Base-by-base conservation (phyloP, 495 filamentous ascomycete genomes). In the Aspergillus taichungensis region DNA sequence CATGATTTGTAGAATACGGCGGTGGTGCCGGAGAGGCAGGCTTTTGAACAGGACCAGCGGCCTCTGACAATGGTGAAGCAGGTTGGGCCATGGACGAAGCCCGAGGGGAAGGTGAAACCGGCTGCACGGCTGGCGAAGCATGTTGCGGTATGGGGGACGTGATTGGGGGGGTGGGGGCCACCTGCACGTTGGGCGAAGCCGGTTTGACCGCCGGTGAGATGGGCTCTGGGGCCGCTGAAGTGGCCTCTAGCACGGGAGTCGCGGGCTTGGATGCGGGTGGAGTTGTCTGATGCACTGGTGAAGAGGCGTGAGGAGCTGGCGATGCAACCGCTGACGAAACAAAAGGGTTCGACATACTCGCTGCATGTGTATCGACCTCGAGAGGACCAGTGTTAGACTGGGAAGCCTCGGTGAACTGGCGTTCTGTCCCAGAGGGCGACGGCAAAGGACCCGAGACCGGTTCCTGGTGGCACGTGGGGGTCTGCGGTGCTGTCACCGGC, bases 351-450 rank as follows among this genome's bases (percentile, higher is more conserved):
- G 30, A 28, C 34, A 33, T 30, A 31, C 30, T 14, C 11, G 42
- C 37, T 35, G 30, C 24, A 31, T 46, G 49, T 31, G 43, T 37
- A 13, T 46, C 43, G 29, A 18, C 28, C 14, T 36, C 49, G 13
- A 34, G 34, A 18, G 18, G 38, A n/a, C 30, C 43, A 5, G 6
- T 18, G 43, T 46, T 43, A 9, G 49, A 33, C 28, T 30, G 39
- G 34, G 49, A 28, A 24, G 43, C 29, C 34, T 38, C 38, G 37
- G 41, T 46, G 51, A 43, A 46, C 30, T 43, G 43, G 35, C 37
- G 30, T 37, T 51, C 49, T 6, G 43, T 38, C 33, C 54, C 60
- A 8, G 63, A 64, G 33, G 63, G 67, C 13, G 62, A 47, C 10
- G 60, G 59, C 35, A 61, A 51, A 40, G 57, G 51, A 33, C 57